These are phyloP conservation scores for Manihot esculenta DNA, from an alignment of 441 rosid genomes.

Conservation along the genomic window DNA sequence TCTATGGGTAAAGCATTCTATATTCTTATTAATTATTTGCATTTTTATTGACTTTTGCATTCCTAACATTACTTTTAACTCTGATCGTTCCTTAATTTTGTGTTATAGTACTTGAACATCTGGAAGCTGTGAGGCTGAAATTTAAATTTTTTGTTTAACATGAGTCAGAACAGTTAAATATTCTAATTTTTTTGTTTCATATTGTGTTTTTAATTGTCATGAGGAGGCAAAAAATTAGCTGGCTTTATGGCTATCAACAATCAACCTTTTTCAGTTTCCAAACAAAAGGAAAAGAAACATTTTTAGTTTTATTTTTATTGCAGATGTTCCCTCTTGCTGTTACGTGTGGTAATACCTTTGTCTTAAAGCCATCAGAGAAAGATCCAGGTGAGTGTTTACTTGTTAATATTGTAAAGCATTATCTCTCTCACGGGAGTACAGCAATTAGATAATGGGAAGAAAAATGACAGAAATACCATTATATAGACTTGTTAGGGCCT, in stretches of 20 bases:
- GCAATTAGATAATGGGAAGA: background rate
- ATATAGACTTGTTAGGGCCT: background rate
- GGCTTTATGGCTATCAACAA: background rate
- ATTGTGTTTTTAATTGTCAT: background rate
- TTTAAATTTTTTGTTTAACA: background rate
- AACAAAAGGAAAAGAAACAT: background rate
- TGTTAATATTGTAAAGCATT: constrained; percentile 1
- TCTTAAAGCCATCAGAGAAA: constrained; percentile 94
- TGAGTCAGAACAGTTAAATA: background rate
- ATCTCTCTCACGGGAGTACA: background rate
- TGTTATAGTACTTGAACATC: background rate
- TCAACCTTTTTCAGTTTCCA: background rate
- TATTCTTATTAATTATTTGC: constrained; percentile 10
- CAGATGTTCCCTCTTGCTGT: constrained; percentile 97
- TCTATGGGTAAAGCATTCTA: constrained; percentile 62
- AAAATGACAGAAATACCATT: background rate
- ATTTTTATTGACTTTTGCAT: background rate
- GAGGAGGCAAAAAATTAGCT: background rate
- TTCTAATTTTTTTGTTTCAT: background rate
- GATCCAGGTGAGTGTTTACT: constrained; percentile 66
- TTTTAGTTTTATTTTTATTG: constrained; percentile 19
- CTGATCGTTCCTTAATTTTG: background rate
- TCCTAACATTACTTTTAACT: background rate
- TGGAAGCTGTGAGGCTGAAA: background rate
- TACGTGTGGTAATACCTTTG: constrained; percentile 89